These are phyloP conservation scores for Ilex aquifolium DNA, from an alignment of 257 asterid genomes.

Conservation along the genomic window DNA sequence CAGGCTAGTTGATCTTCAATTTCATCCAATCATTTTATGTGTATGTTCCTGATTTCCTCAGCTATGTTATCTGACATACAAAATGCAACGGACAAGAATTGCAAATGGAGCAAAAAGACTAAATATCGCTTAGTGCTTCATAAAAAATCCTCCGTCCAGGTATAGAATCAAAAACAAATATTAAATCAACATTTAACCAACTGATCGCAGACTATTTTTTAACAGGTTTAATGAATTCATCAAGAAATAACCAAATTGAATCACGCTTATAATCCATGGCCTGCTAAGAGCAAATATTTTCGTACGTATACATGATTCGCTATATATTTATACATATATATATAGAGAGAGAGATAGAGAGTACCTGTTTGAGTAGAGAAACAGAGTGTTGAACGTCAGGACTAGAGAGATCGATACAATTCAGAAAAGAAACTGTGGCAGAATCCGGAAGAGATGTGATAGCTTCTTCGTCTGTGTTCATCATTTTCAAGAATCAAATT, in stretches of 20 bases:
- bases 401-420: slow-evolving; percentile 43
- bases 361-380: slow-evolving; percentile 45
- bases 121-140: background rate
- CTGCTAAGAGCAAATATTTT: too few relatives aligned
- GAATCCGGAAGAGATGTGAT: slow-evolving; percentile 7
- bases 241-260: too few relatives aligned
- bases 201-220: background rate
- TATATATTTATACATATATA: background rate
- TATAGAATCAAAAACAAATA: too few relatives aligned
- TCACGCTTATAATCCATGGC: too few relatives aligned
- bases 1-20: too few relatives aligned
- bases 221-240: too few relatives aligned
- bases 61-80: too few relatives aligned
- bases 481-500: background rate
- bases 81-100: too few relatives aligned
- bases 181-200: too few relatives aligned
- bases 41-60: too few relatives aligned
- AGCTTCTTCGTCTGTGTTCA: slow-evolving; percentile 5
- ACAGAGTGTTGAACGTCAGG: slow-evolving; percentile 37
- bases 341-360: slow-evolving; percentile 3
- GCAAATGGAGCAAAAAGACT: background rate
- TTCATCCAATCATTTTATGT: too few relatives aligned
- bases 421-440: slow-evolving; percentile 12
- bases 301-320: background rate
- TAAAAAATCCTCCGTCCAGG: background rate